A percentile compares a stretch with the other conserved stretches of the same genome.
Conservation (phyloP, 2,329 filamentous ascomycete species). For the Cladosporium sp. region DNA sequence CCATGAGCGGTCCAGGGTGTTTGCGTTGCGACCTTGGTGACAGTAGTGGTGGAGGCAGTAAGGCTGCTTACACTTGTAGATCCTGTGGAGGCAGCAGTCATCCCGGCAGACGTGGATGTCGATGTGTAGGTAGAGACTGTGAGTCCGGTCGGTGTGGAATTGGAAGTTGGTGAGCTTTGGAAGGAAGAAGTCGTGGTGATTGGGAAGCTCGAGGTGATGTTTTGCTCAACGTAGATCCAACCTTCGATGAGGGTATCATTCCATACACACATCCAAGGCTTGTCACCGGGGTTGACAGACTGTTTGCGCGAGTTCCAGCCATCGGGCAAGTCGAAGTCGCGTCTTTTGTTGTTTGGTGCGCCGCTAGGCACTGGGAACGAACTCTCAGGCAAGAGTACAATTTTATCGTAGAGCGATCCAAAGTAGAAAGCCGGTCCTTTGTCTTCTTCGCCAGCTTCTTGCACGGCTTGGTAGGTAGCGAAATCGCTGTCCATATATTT, state of each 20-base stretch:
- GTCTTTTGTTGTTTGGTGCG: neutral
- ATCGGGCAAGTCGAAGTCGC: conserved; percentile 14
- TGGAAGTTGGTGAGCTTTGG: conserved; percentile 9
- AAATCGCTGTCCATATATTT: conserved; percentile 42
- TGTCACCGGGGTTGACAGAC: conserved; percentile 50
- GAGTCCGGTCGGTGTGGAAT: conserved; percentile 1
- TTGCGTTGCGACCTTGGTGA: conserved; percentile 14
- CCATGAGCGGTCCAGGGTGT: conserved; percentile 5
- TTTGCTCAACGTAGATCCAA: conserved; percentile 60
- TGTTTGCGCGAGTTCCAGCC: conserved; percentile 36
- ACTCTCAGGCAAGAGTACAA: conserved; percentile 51
- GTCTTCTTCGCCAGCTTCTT: conserved; percentile 52
- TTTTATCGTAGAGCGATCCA: conserved; percentile 58
- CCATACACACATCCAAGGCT: conserved; percentile 68
- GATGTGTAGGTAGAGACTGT: conserved; percentile 4
- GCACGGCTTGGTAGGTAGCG: conserved; percentile 49
- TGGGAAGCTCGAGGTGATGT: conserved; percentile 33
- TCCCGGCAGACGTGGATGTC: neutral
- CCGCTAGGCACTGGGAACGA: conserved; percentile 25
- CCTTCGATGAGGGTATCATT: conserved; percentile 63
- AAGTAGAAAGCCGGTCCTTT: conserved; percentile 63
- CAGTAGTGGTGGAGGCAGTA: conserved; percentile 9
- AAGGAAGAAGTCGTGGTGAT: conserved; percentile 12
- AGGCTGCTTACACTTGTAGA: neutral
- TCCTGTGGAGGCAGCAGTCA: neutral